Base-by-base conservation (phyloP, 108 stramenopile species). In the Pseudonitzschia pungens region DNA sequence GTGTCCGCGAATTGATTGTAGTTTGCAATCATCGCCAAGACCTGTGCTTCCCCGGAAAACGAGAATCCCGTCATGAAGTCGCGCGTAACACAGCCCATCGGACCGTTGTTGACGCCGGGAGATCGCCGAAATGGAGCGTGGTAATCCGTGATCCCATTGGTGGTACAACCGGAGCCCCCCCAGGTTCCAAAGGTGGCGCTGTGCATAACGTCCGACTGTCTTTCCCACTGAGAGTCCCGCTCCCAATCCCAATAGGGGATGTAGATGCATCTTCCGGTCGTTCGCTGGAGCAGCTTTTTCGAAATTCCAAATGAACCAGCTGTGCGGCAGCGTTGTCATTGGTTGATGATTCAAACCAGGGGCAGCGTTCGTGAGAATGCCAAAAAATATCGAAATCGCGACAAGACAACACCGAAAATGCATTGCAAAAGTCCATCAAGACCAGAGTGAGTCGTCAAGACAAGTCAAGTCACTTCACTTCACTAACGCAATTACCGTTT, bases 211-310 rank as follows among this genome's bases (percentile, higher is more conserved):
- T 53, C 53, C 53, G 69, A 53, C n/a, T 55, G 22, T 10, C 44
- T 9, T 36, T 69, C 53, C 29, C 53, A 29, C 53, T 56, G 28
- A 11, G 69, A 11, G 52, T 56, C 69, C 14, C 69, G 51, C 32
- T 69, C 69, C 69, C 69, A 69, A 21, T 69, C 69, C 69, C 69
- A 69, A 51, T 69, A 69, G 24, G 69, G 69, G 22, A 69, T 28
- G 54, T 53, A 55, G 14, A 69, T 69, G 36, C 69, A 69, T 28
- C 12, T 53, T 4, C 69, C 69, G 9, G 53, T 55, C 28, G 36
- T 40, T 55, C 40, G 53, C 32, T 69, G 69, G 32, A 69, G 9
- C 20, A 28, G 44, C n/a, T 51, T 56, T 69, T 40, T 69, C 69
- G 33, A 69, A 69, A 0, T 55, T 53, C 51, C 53, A 69, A 55